phyloP scores from a whole-genome alignment of 495 filamentous ascomycete genomes.

The Xanthoparmelia taractica region DNA sequence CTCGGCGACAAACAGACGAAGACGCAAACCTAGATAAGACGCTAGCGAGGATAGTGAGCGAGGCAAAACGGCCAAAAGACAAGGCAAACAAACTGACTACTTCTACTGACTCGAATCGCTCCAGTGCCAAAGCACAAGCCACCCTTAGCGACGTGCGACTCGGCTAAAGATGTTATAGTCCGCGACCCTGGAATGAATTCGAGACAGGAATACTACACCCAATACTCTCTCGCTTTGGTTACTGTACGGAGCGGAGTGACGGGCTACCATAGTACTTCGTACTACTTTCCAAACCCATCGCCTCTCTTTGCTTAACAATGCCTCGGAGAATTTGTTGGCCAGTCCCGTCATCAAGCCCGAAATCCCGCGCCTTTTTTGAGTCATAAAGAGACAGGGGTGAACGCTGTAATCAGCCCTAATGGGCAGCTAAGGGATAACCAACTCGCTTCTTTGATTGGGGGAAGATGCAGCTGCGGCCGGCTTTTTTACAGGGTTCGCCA shows the following conservation, averaged over 20 bases:
- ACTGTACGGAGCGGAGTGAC: neutral
- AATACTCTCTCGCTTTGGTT: neutral
- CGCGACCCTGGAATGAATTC: neutral
- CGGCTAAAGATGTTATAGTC: neutral
- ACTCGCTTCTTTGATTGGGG: constrained; percentile 10
- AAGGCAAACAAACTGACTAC: neutral
- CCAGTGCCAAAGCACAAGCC: constrained; percentile 11
- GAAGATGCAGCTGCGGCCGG: neutral
- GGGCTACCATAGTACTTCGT: too few species aligned
- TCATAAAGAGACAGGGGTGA: constrained; percentile 10
- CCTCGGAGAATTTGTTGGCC: constrained; percentile 18
- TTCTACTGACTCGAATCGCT: constrained; percentile 14
- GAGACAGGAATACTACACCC: neutral
- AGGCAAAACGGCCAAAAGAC: neutral
- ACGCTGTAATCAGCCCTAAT: constrained; percentile 4
- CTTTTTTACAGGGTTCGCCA: constrained; percentile 15
- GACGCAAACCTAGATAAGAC: neutral
- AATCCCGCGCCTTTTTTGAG: constrained; percentile 14
- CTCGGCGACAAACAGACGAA: constrained; percentile 7
- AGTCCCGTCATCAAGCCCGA: constrained; percentile 2
- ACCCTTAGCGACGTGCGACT: constrained; percentile 4
- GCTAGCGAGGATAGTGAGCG: neutral
- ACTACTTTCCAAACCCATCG: neutral
- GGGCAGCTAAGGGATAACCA: neutral
- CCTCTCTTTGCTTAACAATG: neutral